These are phyloP conservation scores for Boletus subparvulus DNA, from an alignment of 768 basidiomycete species.

Conservation along the genomic window DNA sequence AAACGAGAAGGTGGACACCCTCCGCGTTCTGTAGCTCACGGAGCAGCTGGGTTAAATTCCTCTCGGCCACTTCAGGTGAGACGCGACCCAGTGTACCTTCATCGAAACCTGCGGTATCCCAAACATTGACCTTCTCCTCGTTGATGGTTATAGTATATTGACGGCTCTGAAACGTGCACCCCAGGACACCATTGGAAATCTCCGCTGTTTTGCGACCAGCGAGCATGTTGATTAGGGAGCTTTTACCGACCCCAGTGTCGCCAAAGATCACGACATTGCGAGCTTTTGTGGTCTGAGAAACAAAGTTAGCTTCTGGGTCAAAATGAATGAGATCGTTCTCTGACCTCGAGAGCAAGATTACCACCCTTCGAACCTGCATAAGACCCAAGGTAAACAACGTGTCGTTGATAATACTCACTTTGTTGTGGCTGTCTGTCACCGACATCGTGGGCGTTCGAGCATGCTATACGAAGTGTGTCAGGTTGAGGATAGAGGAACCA, in stretches of 20 bases:
- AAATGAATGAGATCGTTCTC: background rate
- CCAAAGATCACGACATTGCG: slow-evolving; percentile 45
- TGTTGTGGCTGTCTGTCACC: too few species aligned
- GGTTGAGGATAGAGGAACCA: background rate
- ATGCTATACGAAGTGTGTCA: slow-evolving; percentile 7
- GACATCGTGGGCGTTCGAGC: too few species aligned
- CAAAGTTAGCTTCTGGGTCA: background rate
- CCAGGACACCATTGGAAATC: slow-evolving; percentile 31
- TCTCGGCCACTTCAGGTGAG: slow-evolving; percentile 26
- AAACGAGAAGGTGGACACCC: slow-evolving; percentile 33
- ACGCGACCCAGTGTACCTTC: slow-evolving; percentile 28
- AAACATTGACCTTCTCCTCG: slow-evolving; percentile 22
- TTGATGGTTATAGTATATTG: slow-evolving; percentile 23
- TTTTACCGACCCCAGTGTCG: slow-evolving; percentile 43
- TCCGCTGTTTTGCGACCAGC: slow-evolving; percentile 28
- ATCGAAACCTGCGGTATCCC: slow-evolving; percentile 36
- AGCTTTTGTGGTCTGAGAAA: slow-evolving; percentile 1
- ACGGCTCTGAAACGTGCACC: slow-evolving; percentile 38
- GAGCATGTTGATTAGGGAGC: slow-evolving; percentile 45
- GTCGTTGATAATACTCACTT: slow-evolving; percentile 8
- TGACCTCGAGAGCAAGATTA: slow-evolving; percentile 7
- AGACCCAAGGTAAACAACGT: background rate
- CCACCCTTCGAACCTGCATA: background rate
- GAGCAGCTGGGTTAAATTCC: slow-evolving; percentile 29
- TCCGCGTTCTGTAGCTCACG: slow-evolving; percentile 27